These are phyloP conservation scores for Arthrobotrys conoides DNA, from an alignment of 2,329 filamentous ascomycete species.

Conservation along the genomic window DNA sequence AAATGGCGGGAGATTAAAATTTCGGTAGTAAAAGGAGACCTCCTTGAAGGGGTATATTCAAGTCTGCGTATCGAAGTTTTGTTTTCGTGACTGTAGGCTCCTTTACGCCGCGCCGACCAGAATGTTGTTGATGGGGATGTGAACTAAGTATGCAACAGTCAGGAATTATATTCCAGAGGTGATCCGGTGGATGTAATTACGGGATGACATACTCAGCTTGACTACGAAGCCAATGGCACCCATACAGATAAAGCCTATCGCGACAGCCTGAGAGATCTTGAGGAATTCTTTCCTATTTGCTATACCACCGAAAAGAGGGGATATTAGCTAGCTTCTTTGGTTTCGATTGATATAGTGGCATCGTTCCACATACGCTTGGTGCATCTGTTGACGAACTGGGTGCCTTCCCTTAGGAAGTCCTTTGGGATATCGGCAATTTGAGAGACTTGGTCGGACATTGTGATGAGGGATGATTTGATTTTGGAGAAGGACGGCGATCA, in stretches of 20 bases:
- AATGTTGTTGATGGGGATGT: conserved; percentile 73
- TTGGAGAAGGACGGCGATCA: conserved; percentile 8
- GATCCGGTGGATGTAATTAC: not conserved
- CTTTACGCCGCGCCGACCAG: conserved; percentile 66
- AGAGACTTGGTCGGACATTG: conserved; percentile 78
- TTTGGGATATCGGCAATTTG: conserved; percentile 78
- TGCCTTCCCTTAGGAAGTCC: conserved; percentile 76
- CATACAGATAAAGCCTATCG: conserved; percentile 72
- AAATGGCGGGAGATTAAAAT: conserved; percentile 20
- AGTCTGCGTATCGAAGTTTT: conserved; percentile 9
- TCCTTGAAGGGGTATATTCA: conserved; percentile 1
- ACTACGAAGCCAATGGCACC: conserved; percentile 71
- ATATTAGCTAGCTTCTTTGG: not conserved
- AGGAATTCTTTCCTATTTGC: conserved; percentile 67
- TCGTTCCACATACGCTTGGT: conserved; percentile 72
- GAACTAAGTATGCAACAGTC: conserved; percentile 65
- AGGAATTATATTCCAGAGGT: not conserved
- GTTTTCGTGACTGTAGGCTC: conserved; percentile 3
- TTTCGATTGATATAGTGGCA: not conserved
- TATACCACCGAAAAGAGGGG: conserved; percentile 51
- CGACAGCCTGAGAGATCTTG: conserved; percentile 71
- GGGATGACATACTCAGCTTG: conserved; percentile 68
- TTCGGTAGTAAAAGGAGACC: conserved; percentile 30
- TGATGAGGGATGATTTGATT: conserved; percentile 62
- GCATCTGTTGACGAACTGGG: conserved; percentile 75